These are phyloP conservation scores for Phytophthora fragariae DNA, from an alignment of 352 stramenopile genomes.

Conservation along the genomic window DNA sequence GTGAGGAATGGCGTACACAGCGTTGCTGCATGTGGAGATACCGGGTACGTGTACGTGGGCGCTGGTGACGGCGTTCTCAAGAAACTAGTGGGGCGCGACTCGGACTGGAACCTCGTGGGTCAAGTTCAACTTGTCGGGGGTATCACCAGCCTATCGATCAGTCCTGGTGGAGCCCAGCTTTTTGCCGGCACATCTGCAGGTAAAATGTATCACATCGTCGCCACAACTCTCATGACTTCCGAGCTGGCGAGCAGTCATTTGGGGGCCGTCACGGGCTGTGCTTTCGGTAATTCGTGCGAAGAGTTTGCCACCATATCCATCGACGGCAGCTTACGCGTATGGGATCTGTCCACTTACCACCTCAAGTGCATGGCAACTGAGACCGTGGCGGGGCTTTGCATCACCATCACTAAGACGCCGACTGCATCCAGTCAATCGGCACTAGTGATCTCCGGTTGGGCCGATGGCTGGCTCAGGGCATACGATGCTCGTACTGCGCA, in stretches of 20 bases:
- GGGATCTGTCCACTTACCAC: conserved; percentile 71
- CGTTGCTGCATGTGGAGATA: conserved; percentile 65
- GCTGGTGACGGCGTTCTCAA: conserved; percentile 89
- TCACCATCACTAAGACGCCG: conserved; percentile 45
- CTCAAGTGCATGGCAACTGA: conserved; percentile 77
- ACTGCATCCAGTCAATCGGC: conserved; percentile 18
- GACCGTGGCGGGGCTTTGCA: conserved; percentile 54
- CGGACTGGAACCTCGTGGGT: conserved; percentile 84
- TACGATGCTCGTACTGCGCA: conserved; percentile 59
- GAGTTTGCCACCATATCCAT: conserved; percentile 76
- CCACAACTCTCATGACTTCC: conserved; percentile 53
- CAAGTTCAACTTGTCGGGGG: conserved; percentile 87
- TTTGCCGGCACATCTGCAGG: conserved; percentile 78
- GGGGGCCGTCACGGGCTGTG: conserved; percentile 64
- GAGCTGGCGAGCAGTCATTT: conserved; percentile 78
- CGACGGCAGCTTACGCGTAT: conserved; percentile 75
- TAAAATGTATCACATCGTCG: conserved; percentile 73
- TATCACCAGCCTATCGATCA: conserved; percentile 80
- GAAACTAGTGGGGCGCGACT: conserved; percentile 78
- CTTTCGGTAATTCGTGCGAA: conserved; percentile 67
- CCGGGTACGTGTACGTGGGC: conserved; percentile 80
- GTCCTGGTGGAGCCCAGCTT: conserved; percentile 55
- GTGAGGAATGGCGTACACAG: conserved; percentile 83
- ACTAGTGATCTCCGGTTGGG: conserved; percentile 72
- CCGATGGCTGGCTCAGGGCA: conserved; percentile 76